Evolutionary conservation across 441 rosid species (phyloP).

Genomic region (Erysimum pusillum): DNA sequence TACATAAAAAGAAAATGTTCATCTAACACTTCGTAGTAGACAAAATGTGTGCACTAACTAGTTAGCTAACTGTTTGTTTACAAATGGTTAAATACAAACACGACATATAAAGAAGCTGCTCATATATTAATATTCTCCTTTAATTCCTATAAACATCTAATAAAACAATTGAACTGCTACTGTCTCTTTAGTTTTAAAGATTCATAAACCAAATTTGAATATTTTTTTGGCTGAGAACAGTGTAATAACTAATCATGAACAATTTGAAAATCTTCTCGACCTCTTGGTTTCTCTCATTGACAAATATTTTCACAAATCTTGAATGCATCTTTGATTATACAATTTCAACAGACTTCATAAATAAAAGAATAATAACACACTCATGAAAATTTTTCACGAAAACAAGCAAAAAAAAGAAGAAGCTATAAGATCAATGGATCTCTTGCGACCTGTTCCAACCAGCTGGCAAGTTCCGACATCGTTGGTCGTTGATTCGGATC

Average conservation of each 20-base stretch:
- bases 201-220: background rate
- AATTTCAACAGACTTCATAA: conserved; percentile 8
- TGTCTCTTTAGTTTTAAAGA: too few species aligned
- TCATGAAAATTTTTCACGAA: background rate
- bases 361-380: conserved; percentile 29
- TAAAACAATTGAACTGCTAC: background rate
- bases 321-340: conserved; percentile 6
- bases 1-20: background rate
- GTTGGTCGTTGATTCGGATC: conserved; percentile 67
- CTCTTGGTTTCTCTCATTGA: too few species aligned
- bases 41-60: background rate
- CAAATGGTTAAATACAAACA: background rate
- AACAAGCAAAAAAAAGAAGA: background rate
- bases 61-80: too few species aligned
- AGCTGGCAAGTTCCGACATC: conserved; percentile 61
- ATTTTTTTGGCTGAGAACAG: background rate
- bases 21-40: background rate
- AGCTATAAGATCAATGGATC: conserved; percentile 63
- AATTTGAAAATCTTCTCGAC: too few species aligned
- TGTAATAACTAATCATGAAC: background rate
- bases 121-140: background rate
- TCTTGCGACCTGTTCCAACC: conserved; percentile 71
- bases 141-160: background rate
- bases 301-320: background rate
- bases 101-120: background rate